A percentile compares a stretch with the other conserved stretches of the same genome.
Evolutionary conservation across 164 flowering plant genomes (phyloP).

Genomic region (Tetracentron sinense): DNA sequence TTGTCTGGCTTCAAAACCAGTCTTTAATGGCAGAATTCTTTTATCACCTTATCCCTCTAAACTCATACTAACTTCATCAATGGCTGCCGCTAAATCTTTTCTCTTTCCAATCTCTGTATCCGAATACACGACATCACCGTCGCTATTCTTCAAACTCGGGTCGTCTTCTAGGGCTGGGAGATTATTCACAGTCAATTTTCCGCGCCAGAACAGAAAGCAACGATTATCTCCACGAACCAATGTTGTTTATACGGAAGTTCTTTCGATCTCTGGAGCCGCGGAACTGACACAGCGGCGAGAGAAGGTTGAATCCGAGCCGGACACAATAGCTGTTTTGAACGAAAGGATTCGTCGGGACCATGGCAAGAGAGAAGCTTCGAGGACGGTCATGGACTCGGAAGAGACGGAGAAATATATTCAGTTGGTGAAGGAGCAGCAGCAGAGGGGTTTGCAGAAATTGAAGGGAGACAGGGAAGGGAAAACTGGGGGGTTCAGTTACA

Average conservation of each 20-base stretch:
- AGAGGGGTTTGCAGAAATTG: conserved; percentile 78
- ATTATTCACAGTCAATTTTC: conserved; percentile 19
- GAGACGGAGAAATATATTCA: conserved; percentile 84
- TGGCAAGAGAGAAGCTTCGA: conserved; percentile 39
- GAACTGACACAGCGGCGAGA: conserved; percentile 12
- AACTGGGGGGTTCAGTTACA: conserved; percentile 47
- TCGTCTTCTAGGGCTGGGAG: conserved; percentile 15
- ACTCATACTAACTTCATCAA: background rate
- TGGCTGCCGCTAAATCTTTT: conserved; percentile 17
- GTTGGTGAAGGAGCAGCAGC: conserved; percentile 88
- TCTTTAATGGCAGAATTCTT: background rate
- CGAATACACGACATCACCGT: conserved; percentile 6
- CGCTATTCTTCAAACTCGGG: conserved; percentile 14
- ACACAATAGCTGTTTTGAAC: conserved; percentile 54
- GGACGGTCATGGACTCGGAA: conserved; percentile 44
- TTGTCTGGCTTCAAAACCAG: background rate
- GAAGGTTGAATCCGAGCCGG: conserved; percentile 23
- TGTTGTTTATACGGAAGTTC: conserved; percentile 33
- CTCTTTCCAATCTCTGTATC: conserved; percentile 8
- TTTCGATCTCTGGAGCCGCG: conserved; percentile 19
- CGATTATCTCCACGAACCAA: conserved; percentile 12
- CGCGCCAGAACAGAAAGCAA: conserved; percentile 9
- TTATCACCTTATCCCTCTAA: background rate
- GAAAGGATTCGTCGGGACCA: conserved; percentile 65
- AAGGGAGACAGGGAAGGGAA: conserved; percentile 42